Evolutionary conservation across 2,329 filamentous ascomycete genomes (phyloP).

Genomic region (Fusarium stilboides): DNA sequence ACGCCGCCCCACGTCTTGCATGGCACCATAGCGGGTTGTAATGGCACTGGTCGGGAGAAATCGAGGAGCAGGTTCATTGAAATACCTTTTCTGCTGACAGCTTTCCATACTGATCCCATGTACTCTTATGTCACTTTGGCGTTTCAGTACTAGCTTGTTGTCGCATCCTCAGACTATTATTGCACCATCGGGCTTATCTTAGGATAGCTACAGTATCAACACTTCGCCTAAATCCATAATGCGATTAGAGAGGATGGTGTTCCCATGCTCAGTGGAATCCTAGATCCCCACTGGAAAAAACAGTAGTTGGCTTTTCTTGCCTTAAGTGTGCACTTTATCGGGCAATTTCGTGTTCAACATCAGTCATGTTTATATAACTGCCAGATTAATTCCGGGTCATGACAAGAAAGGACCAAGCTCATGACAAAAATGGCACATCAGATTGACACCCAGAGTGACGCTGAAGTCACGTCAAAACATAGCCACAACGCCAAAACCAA

Average conservation of each 20-base stretch:
- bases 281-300: neutral
- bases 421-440: neutral
- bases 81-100: neutral
- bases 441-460: neutral
- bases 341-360: constrained; percentile 1
- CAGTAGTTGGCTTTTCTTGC: neutral
- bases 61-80: constrained; percentile 1
- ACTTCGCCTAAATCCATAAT: neutral
- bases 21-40: neutral
- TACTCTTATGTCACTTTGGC: neutral
- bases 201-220: neutral
- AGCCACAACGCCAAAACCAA: neutral
- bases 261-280: too few species aligned
- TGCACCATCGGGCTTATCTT: neutral
- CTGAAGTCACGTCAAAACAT: neutral
- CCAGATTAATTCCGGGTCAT: neutral
- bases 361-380: neutral
- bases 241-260: neutral
- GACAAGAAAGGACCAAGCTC: neutral
- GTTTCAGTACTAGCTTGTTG: neutral
- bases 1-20: neutral
- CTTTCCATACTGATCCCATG: neutral
- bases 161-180: neutral
- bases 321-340: neutral
- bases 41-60: constrained; percentile 6